Evolutionary conservation across 495 filamentous ascomycete species (phyloP), one percentile per base, ranked within the genome.

Genomic region (Trichoderma parareesei): DNA sequence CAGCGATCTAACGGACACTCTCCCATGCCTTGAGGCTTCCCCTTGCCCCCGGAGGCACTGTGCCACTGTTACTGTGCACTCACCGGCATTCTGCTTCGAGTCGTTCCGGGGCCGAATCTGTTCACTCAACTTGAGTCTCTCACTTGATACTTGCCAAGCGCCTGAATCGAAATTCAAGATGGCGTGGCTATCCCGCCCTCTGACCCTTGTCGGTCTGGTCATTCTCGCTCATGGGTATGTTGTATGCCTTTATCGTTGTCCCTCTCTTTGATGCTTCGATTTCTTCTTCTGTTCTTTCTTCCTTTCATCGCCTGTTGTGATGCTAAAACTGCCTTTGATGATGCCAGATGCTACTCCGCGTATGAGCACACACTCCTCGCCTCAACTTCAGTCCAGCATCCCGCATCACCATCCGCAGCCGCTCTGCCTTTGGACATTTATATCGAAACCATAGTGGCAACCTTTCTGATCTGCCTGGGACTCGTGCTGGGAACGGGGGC

Each of bases 281-380:
- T 27, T 27, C 27, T 27, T 27, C 27, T 37, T 57, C 53, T 57
- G 10, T 10, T 10, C 11, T 33, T 88, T 35, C 49, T 61, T 48
- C 38, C 66, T 18, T 43, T 57, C 38, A 63, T 11, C 48, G 43
- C 42, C 48, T 37, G 48, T 18, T 53, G 46, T 60, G 61, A 33
- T 2, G 27, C 27, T 55, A 6, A 55, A 63, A 35, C 62, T 60
- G 38, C 44, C 10, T 13, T 38, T 9, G 41, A 62, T 61, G 46
- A 13, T 67, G 55, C 60, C 66, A 93, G 90, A 61, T 90, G 88
- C 73, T 95, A 93, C 76, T 95, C 91, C 62, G 90, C 91, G 48
- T 87, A 92, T 68, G 91, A 95, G 75, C 88, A 93, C 73, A 87
- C 89, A 48, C 79, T 86, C 14, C 82, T 92, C 62, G 84, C 84